Evolutionary conservation across 257 asterid species (phyloP).

Genomic region (Nicotiana noctiflora): DNA sequence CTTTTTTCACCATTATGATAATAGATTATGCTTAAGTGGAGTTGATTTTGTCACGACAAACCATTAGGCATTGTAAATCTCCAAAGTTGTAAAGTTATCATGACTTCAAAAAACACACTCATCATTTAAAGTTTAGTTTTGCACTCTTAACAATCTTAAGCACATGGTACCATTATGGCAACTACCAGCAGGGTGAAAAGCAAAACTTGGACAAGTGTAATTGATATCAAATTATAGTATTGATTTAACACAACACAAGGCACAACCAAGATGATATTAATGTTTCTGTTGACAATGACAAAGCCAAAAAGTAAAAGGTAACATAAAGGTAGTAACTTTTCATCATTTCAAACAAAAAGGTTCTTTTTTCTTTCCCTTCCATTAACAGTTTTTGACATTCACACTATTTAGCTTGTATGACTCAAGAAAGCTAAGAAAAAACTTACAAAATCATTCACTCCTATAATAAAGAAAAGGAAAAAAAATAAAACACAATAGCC

Average conservation of each 20-base stretch:
- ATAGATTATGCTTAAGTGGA: background rate
- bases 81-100: background rate
- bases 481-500: conserved; percentile 21
- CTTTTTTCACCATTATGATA: background rate
- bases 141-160: background rate
- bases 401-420: conserved; percentile 44
- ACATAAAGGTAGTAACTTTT: conserved; percentile 34
- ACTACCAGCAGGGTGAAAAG: background rate
- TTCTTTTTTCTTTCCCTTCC: conserved; percentile 11
- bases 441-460: conserved; percentile 31
- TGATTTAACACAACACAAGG: conserved; percentile 7
- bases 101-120: background rate
- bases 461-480: conserved; percentile 8
- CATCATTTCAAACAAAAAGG: conserved; percentile 48
- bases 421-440: conserved; percentile 12
- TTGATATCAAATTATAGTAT: background rate
- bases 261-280: conserved; percentile 30
- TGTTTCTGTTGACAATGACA: conserved; percentile 44
- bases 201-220: background rate
- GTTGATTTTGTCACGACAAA: background rate
- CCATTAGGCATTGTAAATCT: background rate
- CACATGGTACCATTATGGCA: conserved; percentile 8
- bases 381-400: conserved; percentile 47
- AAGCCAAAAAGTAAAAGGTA: conserved; percentile 21
- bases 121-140: background rate